Conservation (phyloP, 306 rosid species). For the Phaseolus lunatus region DNA sequence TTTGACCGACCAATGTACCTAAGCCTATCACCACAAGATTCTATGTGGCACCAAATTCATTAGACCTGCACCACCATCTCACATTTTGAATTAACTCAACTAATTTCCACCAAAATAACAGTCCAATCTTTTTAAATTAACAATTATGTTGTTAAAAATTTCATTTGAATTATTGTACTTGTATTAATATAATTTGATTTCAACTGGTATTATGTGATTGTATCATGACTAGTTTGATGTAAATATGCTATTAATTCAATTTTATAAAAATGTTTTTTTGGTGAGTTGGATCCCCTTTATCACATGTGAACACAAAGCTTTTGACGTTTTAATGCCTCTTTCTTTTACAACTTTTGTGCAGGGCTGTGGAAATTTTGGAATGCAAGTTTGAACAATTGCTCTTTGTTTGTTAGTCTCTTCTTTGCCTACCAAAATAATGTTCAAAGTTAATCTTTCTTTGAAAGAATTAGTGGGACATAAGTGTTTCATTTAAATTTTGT, state of each 20-base stretch:
- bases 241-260: not conserved
- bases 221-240: not conserved
- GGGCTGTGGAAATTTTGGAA: not conserved
- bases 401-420: not conserved
- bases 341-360: not conserved
- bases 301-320: not conserved
- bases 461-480: not conserved
- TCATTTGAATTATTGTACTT: not conserved
- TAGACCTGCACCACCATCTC: not conserved
- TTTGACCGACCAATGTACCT: constrained; percentile 21
- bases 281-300: not conserved
- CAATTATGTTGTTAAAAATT: not conserved
- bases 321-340: too few species aligned
- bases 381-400: not conserved
- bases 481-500: not conserved
- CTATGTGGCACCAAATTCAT: constrained; percentile 7
- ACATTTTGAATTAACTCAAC: not conserved
- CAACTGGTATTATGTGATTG: too few species aligned
- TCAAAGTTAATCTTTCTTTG: not conserved
- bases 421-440: not conserved
- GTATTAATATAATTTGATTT: not conserved
- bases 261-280: not conserved
- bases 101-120: not conserved
- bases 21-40: not conserved
- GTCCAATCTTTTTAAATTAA: not conserved